Evolutionary conservation across 805 yeast species (phyloP).

Genomic region (Lachancea sp.): DNA sequence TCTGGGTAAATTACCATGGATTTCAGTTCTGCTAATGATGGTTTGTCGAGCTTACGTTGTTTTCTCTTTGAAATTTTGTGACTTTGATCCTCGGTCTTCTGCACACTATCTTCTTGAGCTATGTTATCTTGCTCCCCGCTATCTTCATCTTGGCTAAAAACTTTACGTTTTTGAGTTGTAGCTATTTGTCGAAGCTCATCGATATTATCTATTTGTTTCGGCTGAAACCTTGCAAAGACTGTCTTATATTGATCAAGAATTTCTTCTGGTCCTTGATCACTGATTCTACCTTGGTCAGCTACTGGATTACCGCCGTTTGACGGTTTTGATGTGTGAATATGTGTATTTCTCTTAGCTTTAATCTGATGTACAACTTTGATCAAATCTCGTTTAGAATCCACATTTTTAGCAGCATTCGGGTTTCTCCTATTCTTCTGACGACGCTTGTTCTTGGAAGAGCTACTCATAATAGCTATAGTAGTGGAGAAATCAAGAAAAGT

Average conservation of each 20-base stretch:
- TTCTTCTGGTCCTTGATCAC: not conserved
- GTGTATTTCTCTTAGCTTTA: not conserved
- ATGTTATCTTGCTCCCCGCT: not conserved
- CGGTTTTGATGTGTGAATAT: not conserved
- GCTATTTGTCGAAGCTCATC: not conserved
- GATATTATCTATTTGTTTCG: not conserved
- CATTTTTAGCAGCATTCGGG: not conserved
- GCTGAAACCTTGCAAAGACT: slow-evolving; percentile 34
- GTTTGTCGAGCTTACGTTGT: slow-evolving; percentile 43
- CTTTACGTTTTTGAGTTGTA: not conserved
- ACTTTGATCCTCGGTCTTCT: slow-evolving; percentile 21
- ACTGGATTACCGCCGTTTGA: not conserved
- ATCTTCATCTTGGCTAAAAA: not conserved
- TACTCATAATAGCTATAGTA: slow-evolving; percentile 2
- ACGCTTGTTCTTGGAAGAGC: slow-evolving; percentile 5
- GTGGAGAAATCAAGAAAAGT: not conserved
- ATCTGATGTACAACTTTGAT: not conserved
- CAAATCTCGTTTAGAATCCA: not conserved
- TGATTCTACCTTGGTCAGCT: not conserved
- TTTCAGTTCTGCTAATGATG: slow-evolving; percentile 65
- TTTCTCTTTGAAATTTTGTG: slow-evolving; percentile 43
- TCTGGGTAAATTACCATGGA: slow-evolving; percentile 57
- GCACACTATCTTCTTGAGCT: slow-evolving; percentile 12
- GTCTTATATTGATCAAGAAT: slow-evolving; percentile 27
- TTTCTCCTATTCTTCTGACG: slow-evolving; percentile 3